These are phyloP conservation scores for Trichoderma erinaceum DNA, from an alignment of 495 filamentous ascomycete species.

Conservation along the genomic window DNA sequence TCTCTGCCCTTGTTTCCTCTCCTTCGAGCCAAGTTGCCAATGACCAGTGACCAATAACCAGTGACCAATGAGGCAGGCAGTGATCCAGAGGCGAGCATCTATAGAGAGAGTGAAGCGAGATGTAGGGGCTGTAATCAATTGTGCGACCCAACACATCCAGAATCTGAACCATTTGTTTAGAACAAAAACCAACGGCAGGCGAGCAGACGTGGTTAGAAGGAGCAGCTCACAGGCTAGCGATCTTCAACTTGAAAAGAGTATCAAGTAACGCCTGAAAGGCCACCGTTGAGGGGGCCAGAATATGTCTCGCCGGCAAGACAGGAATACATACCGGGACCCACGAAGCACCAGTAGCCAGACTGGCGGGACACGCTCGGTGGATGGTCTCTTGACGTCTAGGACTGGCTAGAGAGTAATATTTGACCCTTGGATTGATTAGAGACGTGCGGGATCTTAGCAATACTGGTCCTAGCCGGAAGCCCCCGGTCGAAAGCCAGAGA, in stretches of 20 bases:
- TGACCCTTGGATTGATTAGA: neutral
- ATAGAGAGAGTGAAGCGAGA: constrained; percentile 7
- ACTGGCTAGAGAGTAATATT: neutral
- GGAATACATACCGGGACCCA: constrained; percentile 13
- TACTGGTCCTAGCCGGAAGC: neutral
- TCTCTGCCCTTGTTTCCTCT: neutral
- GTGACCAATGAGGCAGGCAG: constrained; percentile 1
- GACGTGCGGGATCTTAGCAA: neutral
- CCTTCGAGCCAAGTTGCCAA: neutral
- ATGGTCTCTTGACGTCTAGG: neutral
- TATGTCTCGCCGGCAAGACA: constrained; percentile 11
- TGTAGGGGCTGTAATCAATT: constrained; percentile 2
- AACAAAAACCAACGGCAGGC: constrained; percentile 8
- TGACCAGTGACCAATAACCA: neutral
- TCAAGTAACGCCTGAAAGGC: constrained; percentile 7
- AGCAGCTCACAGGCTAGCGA: neutral
- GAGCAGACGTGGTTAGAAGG: neutral
- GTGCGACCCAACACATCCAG: constrained; percentile 13
- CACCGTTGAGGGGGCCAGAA: neutral
- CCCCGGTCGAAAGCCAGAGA: neutral
- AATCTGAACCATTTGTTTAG: constrained; percentile 13
- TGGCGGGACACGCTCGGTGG: neutral
- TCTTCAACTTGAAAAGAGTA: constrained; percentile 2
- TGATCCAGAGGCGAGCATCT: neutral
- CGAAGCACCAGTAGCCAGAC: constrained; percentile 4